Evolutionary conservation across 2,329 filamentous ascomycete species (phyloP).

Genomic region (Fusarium sp.): DNA sequence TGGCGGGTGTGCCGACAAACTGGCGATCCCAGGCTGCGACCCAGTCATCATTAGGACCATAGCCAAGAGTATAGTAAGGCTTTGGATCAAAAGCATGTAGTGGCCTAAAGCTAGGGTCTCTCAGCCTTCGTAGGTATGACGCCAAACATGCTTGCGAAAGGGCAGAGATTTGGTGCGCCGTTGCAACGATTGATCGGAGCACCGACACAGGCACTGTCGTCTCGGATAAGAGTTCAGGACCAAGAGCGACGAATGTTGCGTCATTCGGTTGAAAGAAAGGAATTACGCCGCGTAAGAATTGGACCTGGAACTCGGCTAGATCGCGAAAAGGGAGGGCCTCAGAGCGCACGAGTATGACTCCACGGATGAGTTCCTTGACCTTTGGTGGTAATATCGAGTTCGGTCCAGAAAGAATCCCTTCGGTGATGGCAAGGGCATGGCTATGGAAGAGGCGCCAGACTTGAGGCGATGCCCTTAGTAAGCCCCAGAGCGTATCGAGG

Average conservation of each 20-base stretch:
- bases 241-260: not conserved
- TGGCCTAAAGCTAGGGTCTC: slow-evolving; percentile 28
- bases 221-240: not conserved
- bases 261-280: not conserved
- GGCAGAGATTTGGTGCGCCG: slow-evolving; percentile 29
- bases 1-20: slow-evolving; percentile 4
- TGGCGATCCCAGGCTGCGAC: slow-evolving; percentile 18
- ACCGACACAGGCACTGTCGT: not conserved
- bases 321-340: slow-evolving; percentile 16
- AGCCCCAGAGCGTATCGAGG: slow-evolving; percentile 29
- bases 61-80: not conserved
- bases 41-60: not conserved
- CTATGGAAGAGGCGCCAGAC: slow-evolving; percentile 19
- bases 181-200: slow-evolving; percentile 30
- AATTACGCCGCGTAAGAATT: not conserved
- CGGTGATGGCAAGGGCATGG: slow-evolving; percentile 6
- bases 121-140: slow-evolving; percentile 26
- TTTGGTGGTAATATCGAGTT: slow-evolving; percentile 10
- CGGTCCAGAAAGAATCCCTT: slow-evolving; percentile 19
- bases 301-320: not conserved
- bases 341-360: slow-evolving; percentile 16
- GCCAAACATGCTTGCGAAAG: slow-evolving; percentile 35
- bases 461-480: slow-evolving; percentile 22
- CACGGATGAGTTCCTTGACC: slow-evolving; percentile 10
- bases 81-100: slow-evolving; percentile 9